Evolutionary conservation across 2,329 filamentous ascomycete species (phyloP).

Genomic region (Scedosporium aurantiacum): DNA sequence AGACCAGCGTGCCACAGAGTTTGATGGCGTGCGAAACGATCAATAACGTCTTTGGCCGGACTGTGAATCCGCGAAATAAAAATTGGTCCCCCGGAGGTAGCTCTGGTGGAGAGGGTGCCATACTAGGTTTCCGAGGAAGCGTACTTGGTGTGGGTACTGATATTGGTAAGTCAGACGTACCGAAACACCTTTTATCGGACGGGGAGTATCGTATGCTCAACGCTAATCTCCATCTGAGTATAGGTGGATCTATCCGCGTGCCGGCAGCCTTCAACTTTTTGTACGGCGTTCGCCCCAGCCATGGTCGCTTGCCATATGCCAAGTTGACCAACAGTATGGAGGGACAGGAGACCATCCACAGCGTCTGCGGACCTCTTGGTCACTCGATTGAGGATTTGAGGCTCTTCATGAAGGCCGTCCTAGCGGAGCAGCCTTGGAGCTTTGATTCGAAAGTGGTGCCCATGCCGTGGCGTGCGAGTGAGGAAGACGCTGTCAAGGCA

Average conservation of each 20-base stretch:
- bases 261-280: conserved; percentile 14
- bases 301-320: conserved; percentile 10
- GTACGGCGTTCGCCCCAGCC: conserved; percentile 13
- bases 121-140: conserved; percentile 29
- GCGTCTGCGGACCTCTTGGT: conserved; percentile 27
- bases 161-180: conserved; percentile 17
- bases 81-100: conserved; percentile 51
- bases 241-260: conserved; percentile 18
- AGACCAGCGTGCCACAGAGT: conserved; percentile 57
- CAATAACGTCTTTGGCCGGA: conserved; percentile 53
- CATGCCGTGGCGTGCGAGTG: conserved; percentile 8
- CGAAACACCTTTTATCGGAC: too few relatives aligned
- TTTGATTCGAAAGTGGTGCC: conserved; percentile 20
- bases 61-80: conserved; percentile 52
- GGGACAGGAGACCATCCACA: conserved; percentile 19
- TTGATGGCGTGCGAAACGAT: conserved; percentile 45
- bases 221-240: neutral
- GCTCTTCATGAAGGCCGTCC: conserved; percentile 27
- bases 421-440: conserved; percentile 27
- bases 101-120: conserved; percentile 43
- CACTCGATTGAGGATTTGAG: conserved; percentile 25
- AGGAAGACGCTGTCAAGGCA: conserved; percentile 17
- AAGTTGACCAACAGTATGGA: conserved; percentile 10
- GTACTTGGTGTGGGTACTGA: conserved; percentile 30
- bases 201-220: neutral